A percentile compares a stretch with the other conserved stretches of the same genome.
phyloP scores from a whole-genome alignment of 2,329 filamentous ascomycete genomes.

The Claviceps lovelessii region DNA sequence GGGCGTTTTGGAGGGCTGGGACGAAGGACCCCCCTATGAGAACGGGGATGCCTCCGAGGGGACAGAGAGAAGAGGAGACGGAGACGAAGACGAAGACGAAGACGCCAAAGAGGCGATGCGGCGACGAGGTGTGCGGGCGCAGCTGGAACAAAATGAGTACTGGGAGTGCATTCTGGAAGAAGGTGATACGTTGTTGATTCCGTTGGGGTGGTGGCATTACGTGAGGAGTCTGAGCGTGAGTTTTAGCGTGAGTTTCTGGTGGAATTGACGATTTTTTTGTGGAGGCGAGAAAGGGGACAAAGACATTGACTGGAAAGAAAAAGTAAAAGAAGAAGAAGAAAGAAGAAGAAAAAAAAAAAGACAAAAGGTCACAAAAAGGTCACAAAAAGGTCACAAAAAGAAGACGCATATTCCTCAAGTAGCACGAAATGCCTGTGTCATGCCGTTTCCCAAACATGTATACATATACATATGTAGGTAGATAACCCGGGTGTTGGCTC shows the following conservation, averaged over 20 bases:
- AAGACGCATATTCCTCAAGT: too few species aligned
- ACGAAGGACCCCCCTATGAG: slow-evolving; percentile 15
- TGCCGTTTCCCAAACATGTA: background rate
- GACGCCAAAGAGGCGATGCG: slow-evolving; percentile 12
- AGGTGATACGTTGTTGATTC: slow-evolving; percentile 80
- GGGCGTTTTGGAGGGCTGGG: slow-evolving; percentile 51
- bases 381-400: too few species aligned
- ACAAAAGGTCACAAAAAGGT: too few species aligned
- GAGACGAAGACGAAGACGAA: background rate
- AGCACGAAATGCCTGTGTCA: too few species aligned
- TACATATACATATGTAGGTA: background rate
- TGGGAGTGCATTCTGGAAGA: slow-evolving; percentile 65
- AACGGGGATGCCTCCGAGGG: too few species aligned
- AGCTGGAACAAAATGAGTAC: slow-evolving; percentile 48
- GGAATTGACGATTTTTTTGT: slow-evolving; percentile 37
- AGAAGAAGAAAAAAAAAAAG: too few species aligned
- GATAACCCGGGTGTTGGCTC: background rate
- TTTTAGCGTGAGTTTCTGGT: slow-evolving; percentile 97
- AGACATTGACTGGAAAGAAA: too few species aligned
- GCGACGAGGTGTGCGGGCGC: slow-evolving; percentile 18
- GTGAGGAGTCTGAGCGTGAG: slow-evolving; percentile 73
- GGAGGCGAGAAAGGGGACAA: too few species aligned
- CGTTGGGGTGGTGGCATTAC: slow-evolving; percentile 97
- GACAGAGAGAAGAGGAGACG: slow-evolving; percentile 1
- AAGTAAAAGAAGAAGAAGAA: too few species aligned